Conservation (phyloP, 768 basidiomycete genomes). For the Boletellus ananiceps region DNA sequence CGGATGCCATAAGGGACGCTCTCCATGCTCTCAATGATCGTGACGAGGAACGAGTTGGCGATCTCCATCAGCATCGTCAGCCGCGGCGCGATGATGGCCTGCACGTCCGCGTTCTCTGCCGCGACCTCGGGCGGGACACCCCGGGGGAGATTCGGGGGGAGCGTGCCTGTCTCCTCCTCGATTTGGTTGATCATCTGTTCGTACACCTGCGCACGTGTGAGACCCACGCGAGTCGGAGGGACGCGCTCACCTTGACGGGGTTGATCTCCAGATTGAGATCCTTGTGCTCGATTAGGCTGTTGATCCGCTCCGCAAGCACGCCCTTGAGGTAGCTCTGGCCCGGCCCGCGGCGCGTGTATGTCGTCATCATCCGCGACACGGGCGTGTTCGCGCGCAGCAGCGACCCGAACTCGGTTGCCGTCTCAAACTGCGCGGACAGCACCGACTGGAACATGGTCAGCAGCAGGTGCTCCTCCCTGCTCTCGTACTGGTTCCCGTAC, state of each 20-base stretch:
- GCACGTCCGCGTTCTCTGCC: constrained; percentile 90
- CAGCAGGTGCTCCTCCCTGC: constrained; percentile 94
- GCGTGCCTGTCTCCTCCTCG: constrained; percentile 90
- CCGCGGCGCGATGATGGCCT: constrained; percentile 95
- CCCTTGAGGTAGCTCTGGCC: constrained; percentile 98
- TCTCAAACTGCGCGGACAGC: constrained; percentile 97
- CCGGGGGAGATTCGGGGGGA: constrained; percentile 87
- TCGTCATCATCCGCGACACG: constrained; percentile 99
- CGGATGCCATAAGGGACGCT: constrained; percentile 98
- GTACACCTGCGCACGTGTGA: constrained; percentile 62
- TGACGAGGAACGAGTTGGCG: constrained; percentile 93
- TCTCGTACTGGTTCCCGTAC: constrained; percentile 99
- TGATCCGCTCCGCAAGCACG: constrained; percentile 96
- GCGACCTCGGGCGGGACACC: constrained; percentile 95
- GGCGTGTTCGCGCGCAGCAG: constrained; percentile 97
- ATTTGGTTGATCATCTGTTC: constrained; percentile 99
- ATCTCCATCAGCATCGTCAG: constrained; percentile 99
- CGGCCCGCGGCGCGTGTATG: constrained; percentile 96
- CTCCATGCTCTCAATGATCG: constrained; percentile 98
- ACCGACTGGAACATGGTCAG: constrained; percentile 99
- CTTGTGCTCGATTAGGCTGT: constrained; percentile 98
- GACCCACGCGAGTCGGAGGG: not conserved
- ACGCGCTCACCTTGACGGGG: constrained; percentile 76
- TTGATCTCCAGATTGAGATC: constrained; percentile 99
- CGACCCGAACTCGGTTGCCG: constrained; percentile 98